phyloP scores from a whole-genome alignment of 2,329 filamentous ascomycete species.

The Pseudocercospora crystallina region DNA sequence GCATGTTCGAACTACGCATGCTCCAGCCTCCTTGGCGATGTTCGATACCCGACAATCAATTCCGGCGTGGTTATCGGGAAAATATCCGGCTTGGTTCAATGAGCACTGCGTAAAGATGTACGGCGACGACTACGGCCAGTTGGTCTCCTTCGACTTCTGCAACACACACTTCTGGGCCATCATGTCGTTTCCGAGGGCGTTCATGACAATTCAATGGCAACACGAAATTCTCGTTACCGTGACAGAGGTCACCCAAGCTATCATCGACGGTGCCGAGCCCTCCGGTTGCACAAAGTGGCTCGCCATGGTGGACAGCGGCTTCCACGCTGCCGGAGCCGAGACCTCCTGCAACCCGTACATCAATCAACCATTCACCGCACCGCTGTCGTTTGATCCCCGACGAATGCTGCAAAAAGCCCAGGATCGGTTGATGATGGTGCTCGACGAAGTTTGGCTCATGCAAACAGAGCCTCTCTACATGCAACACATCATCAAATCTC shows the following conservation, averaged over 20 bases:
- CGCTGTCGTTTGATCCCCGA: not conserved
- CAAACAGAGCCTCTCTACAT: slow-evolving; percentile 9
- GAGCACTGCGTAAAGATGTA: not conserved
- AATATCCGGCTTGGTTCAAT: not conserved
- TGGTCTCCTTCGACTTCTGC: not conserved
- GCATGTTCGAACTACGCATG: not conserved
- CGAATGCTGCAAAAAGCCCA: not conserved
- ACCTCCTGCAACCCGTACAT: slow-evolving; percentile 3
- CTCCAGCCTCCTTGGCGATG: not conserved
- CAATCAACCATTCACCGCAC: not conserved
- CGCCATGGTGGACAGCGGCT: not conserved
- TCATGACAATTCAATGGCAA: slow-evolving; percentile 3
- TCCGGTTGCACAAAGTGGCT: not conserved
- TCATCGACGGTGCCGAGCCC: not conserved
- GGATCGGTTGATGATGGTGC: not conserved
- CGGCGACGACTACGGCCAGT: not conserved
- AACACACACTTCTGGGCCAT: not conserved
- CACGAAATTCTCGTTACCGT: slow-evolving; percentile 7
- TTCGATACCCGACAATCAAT: not conserved
- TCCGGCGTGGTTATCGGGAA: not conserved
- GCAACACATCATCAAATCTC: not conserved
- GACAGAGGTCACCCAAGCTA: not conserved
- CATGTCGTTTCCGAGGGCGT: slow-evolving; percentile 1
- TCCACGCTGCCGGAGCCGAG: slow-evolving; percentile 1
- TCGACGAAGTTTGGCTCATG: slow-evolving; percentile 5